Base-by-base conservation (phyloP, 2,329 filamentous ascomycete species). In the Emergomyces orientalis region DNA sequence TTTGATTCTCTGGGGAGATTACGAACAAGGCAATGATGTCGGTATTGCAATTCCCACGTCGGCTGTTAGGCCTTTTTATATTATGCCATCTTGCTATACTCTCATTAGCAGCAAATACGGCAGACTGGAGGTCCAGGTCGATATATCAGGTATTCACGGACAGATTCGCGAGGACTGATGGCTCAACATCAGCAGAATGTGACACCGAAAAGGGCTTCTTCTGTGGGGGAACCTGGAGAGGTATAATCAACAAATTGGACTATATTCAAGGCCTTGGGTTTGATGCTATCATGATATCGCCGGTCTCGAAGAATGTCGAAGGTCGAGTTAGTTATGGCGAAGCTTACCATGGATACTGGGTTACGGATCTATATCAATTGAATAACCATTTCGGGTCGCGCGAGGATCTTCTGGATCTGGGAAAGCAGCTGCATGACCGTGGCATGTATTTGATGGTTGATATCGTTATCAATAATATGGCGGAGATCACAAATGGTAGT, bases 401-500 rank as follows among this genome's bases (percentile, higher is more conserved):
- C 32, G 72, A 75, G 37, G 80, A 82, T 65, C 69, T 83, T 62
- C 75, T 78, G 43, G 77, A 76, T 56, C 69, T 83, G 11, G 77
- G 76, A 45, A 71, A 69, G 37, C 76, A 78, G 9, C 69, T 82
- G 13, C 81, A 82, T 68, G 66, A 65, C 17, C 74, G 71, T 66
- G 78, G 75, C 63, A 82, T 79, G 80, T 81, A 79, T 65, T 66
- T 83, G 13, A 82, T 82, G 80, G 74, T 81, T 55, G 81, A 83
- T 65, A 76, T 80, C 1, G 80, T 82, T 11, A 76, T 79, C 47
- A 82, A 82, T 47, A 59, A 59, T 47, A 59, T 59, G 56, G 56
- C 56, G 3, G 22, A 68, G 79, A 82, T 71, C 70, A 57, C 67
- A 67, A 5, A 56, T 74, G 45, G 73, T 30, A 82, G 82, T 13